Base-by-base conservation (phyloP, 495 filamentous ascomycete genomes). In the Penicillium paxilli region DNA sequence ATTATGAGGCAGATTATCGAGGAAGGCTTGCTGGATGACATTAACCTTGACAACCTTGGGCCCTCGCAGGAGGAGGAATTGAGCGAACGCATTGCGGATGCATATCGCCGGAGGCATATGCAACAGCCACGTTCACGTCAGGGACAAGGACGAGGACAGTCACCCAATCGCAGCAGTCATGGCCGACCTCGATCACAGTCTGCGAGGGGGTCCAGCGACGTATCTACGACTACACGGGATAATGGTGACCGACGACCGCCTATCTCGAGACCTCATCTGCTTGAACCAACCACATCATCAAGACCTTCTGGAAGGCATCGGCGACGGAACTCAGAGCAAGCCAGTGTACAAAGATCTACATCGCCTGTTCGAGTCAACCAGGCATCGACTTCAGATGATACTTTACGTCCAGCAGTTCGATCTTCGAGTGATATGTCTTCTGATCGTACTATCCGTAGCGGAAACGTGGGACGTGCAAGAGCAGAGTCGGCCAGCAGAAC, bases 1-100 rank as follows among this genome's bases (percentile, higher is more conserved):
- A 96, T 96, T 54, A 74, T 93, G 56, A 79, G 88, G 33, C 89
- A 94, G 68, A 96, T 96, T 45, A 82, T 91, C 55, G 90, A 93
- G 59, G 91, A 96, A 58, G 92, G 92, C 0, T 67, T 96, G 45
- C 66, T 96, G 47, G 89, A 96, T 57, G 91, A 91, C 25, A 82
- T 96, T 46, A 90, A 96, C 62, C 71, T 95, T 47, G 83, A 91
- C 62, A 89, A 90, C 57, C 80, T 96, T 22, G 88, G 89, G 56
- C 76, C 87, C 3, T 72, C 71, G 42, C 87, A 86, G 54, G 91
- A 96, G 60, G 90, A 96, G 57, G 89, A 94, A 66, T 81, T 96
- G 6, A 95, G 87, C 63, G 87, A 92, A 63, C 83, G 86, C 55
- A 95, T 96, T 61, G 92, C 91, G 12, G 88, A 93, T 59, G 91